Percentiles rank a stretch among this genome's conserved stretches.
Evolutionary conservation across 257 asterid genomes (phyloP).

Genomic region (Plantago ovata): DNA sequence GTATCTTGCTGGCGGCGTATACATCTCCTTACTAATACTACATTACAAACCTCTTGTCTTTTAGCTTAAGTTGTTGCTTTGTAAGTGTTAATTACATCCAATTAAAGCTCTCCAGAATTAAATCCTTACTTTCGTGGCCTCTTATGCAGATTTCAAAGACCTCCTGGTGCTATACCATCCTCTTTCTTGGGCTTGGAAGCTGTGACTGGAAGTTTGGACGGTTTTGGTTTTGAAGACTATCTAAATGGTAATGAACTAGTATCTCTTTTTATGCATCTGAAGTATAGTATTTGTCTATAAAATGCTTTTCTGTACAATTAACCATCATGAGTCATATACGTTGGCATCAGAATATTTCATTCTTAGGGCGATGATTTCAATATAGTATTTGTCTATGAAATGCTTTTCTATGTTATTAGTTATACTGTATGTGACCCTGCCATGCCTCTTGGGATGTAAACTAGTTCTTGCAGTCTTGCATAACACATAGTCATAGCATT

Average conservation of each 20-base stretch:
- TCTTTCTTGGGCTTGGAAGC: slow-evolving; percentile 72
- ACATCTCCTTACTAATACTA: neutral
- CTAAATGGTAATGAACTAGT: slow-evolving; percentile 45
- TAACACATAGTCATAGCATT: no score
- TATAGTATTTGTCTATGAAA: no score
- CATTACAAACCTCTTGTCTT: neutral
- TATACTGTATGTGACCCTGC: no score
- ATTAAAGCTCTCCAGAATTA: neutral
- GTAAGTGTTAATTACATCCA: slow-evolving; percentile 3
- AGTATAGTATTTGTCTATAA: no score
- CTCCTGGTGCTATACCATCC: slow-evolving; percentile 77
- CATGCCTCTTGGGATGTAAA: no score
- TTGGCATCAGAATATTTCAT: no score
- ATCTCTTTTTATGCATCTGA: neutral
- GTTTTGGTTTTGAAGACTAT: slow-evolving; percentile 65
- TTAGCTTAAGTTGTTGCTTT: neutral
- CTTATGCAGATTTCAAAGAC: slow-evolving; percentile 77
- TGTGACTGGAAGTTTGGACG: slow-evolving; percentile 54
- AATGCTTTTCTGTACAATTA: no score
- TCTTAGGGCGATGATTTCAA: no score
- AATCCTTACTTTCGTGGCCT: slow-evolving; percentile 4
- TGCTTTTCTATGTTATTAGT: no score
- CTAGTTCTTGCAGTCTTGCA: no score
- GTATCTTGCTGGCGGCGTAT: neutral
- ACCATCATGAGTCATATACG: no score